Base-by-base conservation (phyloP, 768 basidiomycete genomes). In the Dictyophora rubrovolvata region DNA sequence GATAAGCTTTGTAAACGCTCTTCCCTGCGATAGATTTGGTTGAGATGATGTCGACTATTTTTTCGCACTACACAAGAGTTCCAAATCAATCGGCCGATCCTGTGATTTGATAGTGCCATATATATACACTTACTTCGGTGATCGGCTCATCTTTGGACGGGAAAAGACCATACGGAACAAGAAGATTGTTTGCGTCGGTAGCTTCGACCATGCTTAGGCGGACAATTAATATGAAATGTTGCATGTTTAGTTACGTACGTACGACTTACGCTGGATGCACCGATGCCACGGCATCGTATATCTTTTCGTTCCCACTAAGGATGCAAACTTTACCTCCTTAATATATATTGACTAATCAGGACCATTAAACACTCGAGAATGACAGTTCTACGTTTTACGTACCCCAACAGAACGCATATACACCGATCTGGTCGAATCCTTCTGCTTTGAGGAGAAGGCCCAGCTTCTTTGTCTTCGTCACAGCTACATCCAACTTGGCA, bases 331-430 rank as follows among this genome's bases (percentile, higher is more conserved):
- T 82, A 1, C 78, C 80, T 55, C 79, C 78, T 80, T 42, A 3
- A 42, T 42, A n/a, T 28, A 46, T n/a, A 12, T 42, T 2, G 2
- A 28, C 28, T 28, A 28, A 28, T 28, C 28, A 28, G 28, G 2
- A 28, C 7, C 28, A 28, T 28, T 3, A 28, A 2, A 28, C 28
- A 28, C 28, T 28, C 7, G 2, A 7, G 7, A 28, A 28, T 28
- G 42, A 42, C 42, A 42, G 42, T 14, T 28, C 28, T 3, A 28
- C 28, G 28, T 9, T n/a, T 42, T 16, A 65, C 69, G 22, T 57
- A 77, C 78, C 76, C 82, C 83, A 79, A 73, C 83, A 83, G 69
- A 80, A 78, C 14, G 77, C 81, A 63, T 79, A 81, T 1, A 71
- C 72, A 36, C 78, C 79, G 46, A 81, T 73, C 21, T 74, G 74